Evolutionary conservation across 2,329 filamentous ascomycete species (phyloP).

Genomic region (Lojkania enalia): DNA sequence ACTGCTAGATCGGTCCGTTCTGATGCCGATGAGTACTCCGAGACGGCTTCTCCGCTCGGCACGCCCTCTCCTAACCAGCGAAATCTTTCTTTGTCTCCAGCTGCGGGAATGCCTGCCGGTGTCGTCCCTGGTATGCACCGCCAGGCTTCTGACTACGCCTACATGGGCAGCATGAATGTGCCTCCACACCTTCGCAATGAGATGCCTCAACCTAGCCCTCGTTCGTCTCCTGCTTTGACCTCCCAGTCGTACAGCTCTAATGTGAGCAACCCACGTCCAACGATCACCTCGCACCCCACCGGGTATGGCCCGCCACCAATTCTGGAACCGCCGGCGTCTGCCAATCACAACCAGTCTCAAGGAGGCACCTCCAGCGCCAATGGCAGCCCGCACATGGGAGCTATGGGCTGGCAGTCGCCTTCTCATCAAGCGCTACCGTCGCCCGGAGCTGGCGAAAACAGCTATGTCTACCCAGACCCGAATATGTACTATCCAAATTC

Average conservation of each 20-base stretch:
- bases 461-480: constrained; percentile 82
- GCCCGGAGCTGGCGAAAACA: constrained; percentile 67
- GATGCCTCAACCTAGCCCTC: constrained; percentile 70
- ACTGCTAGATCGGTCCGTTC: constrained; percentile 61
- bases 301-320: constrained; percentile 82
- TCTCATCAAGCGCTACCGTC: constrained; percentile 73
- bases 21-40: constrained; percentile 71
- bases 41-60: constrained; percentile 72
- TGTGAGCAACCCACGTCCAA: constrained; percentile 54
- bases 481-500: constrained; percentile 72
- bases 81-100: constrained; percentile 77
- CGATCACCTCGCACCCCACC: constrained; percentile 82
- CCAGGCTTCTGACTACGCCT: constrained; percentile 69
- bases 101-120: constrained; percentile 67
- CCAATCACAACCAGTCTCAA: constrained; percentile 71
- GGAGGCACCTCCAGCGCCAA: constrained; percentile 63
- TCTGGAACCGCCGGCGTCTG: constrained; percentile 77
- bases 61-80: constrained; percentile 85
- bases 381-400: constrained; percentile 83
- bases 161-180: constrained; percentile 77
- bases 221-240: constrained; percentile 63
- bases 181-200: constrained; percentile 81
- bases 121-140: constrained; percentile 70
- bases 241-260: constrained; percentile 66
- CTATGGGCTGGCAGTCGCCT: constrained; percentile 84